Evolutionary conservation across 2,329 filamentous ascomycete species (phyloP).

Genomic region (Beauveria sp.): DNA sequence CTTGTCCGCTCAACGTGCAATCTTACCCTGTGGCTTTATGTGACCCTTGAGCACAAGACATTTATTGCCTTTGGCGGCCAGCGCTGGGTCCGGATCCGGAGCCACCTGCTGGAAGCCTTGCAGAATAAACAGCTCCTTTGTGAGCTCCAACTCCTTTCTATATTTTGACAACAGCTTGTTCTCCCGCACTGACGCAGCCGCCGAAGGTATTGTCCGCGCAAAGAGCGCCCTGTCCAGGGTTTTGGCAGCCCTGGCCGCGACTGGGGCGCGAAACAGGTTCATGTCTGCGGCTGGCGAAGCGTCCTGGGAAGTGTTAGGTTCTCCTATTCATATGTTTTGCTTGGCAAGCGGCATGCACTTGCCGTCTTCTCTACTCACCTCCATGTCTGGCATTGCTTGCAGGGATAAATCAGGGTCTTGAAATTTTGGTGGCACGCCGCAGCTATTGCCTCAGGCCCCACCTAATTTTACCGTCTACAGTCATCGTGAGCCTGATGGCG

Average conservation of each 20-base stretch:
- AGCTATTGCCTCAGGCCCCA: conserved; percentile 11
- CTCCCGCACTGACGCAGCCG: conserved; percentile 72
- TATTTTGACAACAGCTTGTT: conserved; percentile 66
- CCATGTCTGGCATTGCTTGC: conserved; percentile 4
- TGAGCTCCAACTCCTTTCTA: conserved; percentile 57
- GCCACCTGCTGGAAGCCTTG: conserved; percentile 58
- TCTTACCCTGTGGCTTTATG: conserved; percentile 44
- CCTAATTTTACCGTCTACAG: not conserved
- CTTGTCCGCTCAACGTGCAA: not conserved
- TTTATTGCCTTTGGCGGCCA: conserved; percentile 49
- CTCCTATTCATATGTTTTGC: not conserved
- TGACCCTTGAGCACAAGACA: conserved; percentile 52
- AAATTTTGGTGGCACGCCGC: conserved; percentile 1
- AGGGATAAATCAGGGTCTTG: not conserved
- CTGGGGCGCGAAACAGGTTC: conserved; percentile 66
- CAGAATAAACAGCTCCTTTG: conserved; percentile 56
- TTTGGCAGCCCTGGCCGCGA: conserved; percentile 66
- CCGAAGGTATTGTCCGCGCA: conserved; percentile 63
- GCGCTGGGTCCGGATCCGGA: conserved; percentile 50
- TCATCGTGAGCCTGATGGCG: not conserved
- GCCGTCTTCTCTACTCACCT: not conserved
- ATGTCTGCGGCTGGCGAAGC: conserved; percentile 30
- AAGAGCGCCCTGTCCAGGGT: conserved; percentile 80
- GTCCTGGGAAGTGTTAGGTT: not conserved
- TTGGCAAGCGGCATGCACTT: not conserved